phyloP scores from a whole-genome alignment of 1,139 yeast species.

The Candida sanyaensis region DNA sequence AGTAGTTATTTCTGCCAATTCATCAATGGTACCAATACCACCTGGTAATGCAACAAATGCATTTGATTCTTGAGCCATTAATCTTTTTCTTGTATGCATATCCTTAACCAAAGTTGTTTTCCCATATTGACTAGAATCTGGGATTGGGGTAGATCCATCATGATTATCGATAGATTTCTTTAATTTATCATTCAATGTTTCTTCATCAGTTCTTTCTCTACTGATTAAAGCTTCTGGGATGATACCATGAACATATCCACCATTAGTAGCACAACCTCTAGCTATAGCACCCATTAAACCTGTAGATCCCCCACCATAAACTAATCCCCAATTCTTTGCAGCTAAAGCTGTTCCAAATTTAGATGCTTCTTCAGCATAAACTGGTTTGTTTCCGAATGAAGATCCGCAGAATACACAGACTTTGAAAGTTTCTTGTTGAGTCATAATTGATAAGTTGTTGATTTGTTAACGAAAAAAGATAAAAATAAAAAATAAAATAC shows the following conservation, averaged over 20 bases:
- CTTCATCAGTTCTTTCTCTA: constrained; percentile 62
- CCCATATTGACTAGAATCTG: constrained; percentile 65
- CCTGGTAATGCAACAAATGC: constrained; percentile 92
- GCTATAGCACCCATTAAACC: constrained; percentile 89
- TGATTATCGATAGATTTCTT: constrained; percentile 49
- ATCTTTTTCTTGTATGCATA: constrained; percentile 86
- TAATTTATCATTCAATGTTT: constrained; percentile 47
- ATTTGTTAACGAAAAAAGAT: not conserved
- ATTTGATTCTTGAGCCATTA: constrained; percentile 86
- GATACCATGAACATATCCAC: constrained; percentile 82
- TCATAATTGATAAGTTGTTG: not conserved
- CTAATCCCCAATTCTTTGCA: constrained; percentile 66
- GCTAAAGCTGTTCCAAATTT: constrained; percentile 64
- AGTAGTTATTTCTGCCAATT: constrained; percentile 85
- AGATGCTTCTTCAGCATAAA: constrained; percentile 55
- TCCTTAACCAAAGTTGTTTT: constrained; percentile 79
- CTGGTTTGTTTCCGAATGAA: constrained; percentile 61
- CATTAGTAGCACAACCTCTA: constrained; percentile 62
- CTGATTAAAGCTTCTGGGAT: constrained; percentile 82
- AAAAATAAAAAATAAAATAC: not conserved
- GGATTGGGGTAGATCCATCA: constrained; percentile 65
- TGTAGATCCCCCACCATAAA: constrained; percentile 90
- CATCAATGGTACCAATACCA: constrained; percentile 90
- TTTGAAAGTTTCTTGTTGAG: constrained; percentile 11
- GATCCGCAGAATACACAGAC: constrained; percentile 89